Base-by-base conservation (phyloP, 306 rosid species). In the Neltuma alba region DNA sequence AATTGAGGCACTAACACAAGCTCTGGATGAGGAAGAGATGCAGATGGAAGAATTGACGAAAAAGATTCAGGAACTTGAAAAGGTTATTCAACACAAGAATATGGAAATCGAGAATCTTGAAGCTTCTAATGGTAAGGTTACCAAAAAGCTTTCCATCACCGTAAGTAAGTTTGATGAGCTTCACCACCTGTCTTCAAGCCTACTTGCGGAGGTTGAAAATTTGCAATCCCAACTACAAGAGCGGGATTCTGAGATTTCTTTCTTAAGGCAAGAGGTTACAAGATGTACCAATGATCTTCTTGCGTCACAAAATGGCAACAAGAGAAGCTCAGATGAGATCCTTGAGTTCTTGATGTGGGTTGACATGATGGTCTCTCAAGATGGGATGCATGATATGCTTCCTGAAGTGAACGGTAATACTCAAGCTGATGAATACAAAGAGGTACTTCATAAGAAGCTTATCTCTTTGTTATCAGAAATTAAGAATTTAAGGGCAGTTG, bases 201-300 rank as follows among this genome's bases (percentile, higher is more conserved):
- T 95, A 65, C 93, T 95, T 72, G 80, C 91, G 8, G 99, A 95
- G 88, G 90, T 95, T 86, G 99, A 95, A 89, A 91, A 85, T 81
- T 91, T 91, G 73, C 99, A 93, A 84, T 87, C 93, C 62, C 99
- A 93, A 83, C 80, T 95, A 88, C 99, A 87, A 88, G 99, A 95
- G 82, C 92, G 97, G 66, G 98, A 95, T 87, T 66, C 87, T 23
- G 99, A 95, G 87, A 88, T 95, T 77, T 95, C 99, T 80, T 93
- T 95, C 93, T 85, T 95, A 80, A 88, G 99, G 85, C 99, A 95
- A 86, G 99, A 95, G 88, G 93, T 95, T 84, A 93, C 99, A 71
- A 87, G 92, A 87, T 93, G 97, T 87, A 92, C 97, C 74, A 90
- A 90, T 77, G 98, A 91, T 88, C 98, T 95, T 78, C 86, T 85